Evolutionary conservation across 768 basidiomycete genomes (phyloP).

Genomic region (Lactifluus piperatus): DNA sequence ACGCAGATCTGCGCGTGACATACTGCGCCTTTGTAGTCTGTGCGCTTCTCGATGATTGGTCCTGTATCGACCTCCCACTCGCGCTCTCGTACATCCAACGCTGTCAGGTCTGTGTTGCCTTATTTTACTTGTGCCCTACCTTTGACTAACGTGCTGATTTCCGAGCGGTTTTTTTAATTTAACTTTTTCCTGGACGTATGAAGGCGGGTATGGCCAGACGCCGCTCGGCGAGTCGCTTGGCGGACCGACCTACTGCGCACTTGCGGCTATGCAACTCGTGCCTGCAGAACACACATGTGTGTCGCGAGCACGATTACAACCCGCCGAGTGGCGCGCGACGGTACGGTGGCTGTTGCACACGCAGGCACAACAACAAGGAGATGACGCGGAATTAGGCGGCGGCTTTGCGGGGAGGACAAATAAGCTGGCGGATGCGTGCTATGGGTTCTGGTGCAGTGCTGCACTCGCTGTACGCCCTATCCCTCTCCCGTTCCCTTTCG

Average conservation of each 20-base stretch:
- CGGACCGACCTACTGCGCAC: conserved; percentile 87
- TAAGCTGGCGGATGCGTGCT: conserved; percentile 88
- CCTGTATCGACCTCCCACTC: conserved; percentile 50
- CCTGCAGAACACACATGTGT: conserved; percentile 22
- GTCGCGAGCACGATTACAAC: conserved; percentile 21
- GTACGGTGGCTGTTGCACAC: conserved; percentile 73
- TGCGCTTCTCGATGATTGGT: conserved; percentile 73
- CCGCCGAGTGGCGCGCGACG: conserved; percentile 42
- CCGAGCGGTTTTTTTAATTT: too few relatives aligned
- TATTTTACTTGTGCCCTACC: not conserved
- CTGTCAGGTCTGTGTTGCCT: conserved; percentile 52
- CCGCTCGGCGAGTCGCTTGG: conserved; percentile 87
- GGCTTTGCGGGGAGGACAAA: conserved; percentile 86
- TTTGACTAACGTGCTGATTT: not conserved
- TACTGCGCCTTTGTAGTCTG: conserved; percentile 86
- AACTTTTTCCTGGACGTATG: conserved; percentile 58
- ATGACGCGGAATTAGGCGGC: conserved; percentile 35
- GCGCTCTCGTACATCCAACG: conserved; percentile 56
- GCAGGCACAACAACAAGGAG: conserved; percentile 34
- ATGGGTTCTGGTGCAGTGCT: conserved; percentile 93
- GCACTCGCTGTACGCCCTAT: conserved; percentile 53
- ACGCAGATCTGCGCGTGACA: conserved; percentile 73
- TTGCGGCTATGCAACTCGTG: conserved; percentile 64
- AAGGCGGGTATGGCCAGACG: conserved; percentile 86
- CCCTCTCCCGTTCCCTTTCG: not conserved